phyloP scores from a whole-genome alignment of 768 basidiomycete genomes.

The Pulveroboletus sp. region DNA sequence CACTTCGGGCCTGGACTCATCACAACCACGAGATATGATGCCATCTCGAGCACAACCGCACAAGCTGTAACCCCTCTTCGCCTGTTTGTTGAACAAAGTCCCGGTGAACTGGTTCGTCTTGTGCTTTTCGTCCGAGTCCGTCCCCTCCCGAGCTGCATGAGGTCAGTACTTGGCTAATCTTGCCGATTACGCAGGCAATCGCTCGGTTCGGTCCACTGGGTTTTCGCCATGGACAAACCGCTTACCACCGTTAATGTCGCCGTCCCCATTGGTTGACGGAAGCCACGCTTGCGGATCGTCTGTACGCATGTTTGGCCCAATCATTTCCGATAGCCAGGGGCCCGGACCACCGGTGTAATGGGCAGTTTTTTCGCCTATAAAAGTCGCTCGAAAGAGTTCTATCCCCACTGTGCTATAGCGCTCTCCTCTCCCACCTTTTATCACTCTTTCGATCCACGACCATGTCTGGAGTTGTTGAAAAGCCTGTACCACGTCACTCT shows the following conservation, averaged over 20 bases:
- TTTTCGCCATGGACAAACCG: neutral
- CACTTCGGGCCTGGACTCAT: neutral
- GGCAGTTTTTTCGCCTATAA: constrained; percentile 19
- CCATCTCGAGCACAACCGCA: neutral
- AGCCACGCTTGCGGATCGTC: neutral
- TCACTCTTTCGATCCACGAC: neutral
- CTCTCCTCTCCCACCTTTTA: neutral
- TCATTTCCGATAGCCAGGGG: neutral
- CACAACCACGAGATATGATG: neutral
- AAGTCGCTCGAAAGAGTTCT: constrained; percentile 1
- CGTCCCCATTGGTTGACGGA: constrained; percentile 1
- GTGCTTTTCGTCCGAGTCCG: too few species aligned
- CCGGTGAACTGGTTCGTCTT: constrained; percentile 7
- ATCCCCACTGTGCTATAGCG: neutral
- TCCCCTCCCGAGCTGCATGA: too few species aligned
- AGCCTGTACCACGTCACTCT: constrained; percentile 15
- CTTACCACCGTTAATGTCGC: neutral
- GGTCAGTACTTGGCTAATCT: constrained; percentile 7
- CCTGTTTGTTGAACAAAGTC: neutral
- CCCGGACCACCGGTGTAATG: neutral
- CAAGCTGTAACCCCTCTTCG: neutral
- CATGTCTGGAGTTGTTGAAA: constrained; percentile 22
- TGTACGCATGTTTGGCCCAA: neutral
- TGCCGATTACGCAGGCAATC: constrained; percentile 12
- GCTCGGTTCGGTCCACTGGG: neutral